Conservation (phyloP, 495 filamentous ascomycete genomes). For the Aspergillus baeticus region DNA sequence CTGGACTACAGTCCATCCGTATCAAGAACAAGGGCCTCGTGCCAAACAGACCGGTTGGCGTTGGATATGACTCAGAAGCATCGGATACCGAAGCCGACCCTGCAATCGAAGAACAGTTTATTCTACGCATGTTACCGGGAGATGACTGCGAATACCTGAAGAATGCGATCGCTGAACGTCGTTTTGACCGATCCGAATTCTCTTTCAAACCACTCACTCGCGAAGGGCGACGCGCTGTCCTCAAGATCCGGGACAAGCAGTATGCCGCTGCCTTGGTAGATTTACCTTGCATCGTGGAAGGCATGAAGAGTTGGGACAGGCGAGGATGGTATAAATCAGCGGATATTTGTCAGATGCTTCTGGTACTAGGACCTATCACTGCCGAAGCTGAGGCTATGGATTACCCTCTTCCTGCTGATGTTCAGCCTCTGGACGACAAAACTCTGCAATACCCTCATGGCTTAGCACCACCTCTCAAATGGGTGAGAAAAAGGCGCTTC, state of each 20-base stretch:
- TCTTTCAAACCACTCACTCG: slow-evolving; percentile 74
- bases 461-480: slow-evolving; percentile 86
- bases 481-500: slow-evolving; percentile 82
- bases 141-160: slow-evolving; percentile 80
- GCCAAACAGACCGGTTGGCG: slow-evolving; percentile 64
- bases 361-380: slow-evolving; percentile 69
- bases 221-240: slow-evolving; percentile 69
- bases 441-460: slow-evolving; percentile 85
- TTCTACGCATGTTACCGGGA: slow-evolving; percentile 84
- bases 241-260: slow-evolving; percentile 64
- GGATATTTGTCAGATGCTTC: slow-evolving; percentile 93
- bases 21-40: slow-evolving; percentile 60
- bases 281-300: slow-evolving; percentile 87
- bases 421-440: slow-evolving; percentile 57
- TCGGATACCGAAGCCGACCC: slow-evolving; percentile 87
- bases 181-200: slow-evolving; percentile 67
- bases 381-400: slow-evolving; percentile 73
- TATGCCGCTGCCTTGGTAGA: slow-evolving; percentile 87
- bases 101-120: slow-evolving; percentile 79
- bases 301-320: slow-evolving; percentile 95
- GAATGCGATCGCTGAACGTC: slow-evolving; percentile 66
- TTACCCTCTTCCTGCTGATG: slow-evolving; percentile 60
- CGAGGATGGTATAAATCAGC: slow-evolving; percentile 89
- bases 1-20: slow-evolving; percentile 46
- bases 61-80: slow-evolving; percentile 96